These are phyloP conservation scores for Cytidiella melzeri DNA, from an alignment of 768 basidiomycete species.

Conservation along the genomic window DNA sequence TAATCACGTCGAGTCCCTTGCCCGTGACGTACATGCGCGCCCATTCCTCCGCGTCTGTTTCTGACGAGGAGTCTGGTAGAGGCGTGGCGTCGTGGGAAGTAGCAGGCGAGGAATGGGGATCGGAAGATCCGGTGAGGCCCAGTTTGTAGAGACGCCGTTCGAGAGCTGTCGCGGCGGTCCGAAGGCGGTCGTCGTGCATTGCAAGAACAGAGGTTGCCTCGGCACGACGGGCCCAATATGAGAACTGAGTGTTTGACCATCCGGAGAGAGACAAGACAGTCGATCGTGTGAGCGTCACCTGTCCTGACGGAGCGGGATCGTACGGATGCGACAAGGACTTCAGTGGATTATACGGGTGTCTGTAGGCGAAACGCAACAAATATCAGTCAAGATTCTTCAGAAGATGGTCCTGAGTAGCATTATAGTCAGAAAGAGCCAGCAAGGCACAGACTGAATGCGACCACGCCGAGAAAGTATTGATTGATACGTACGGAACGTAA, in stretches of 20 bases:
- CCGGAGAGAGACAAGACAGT: constrained; percentile 42
- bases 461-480: background rate
- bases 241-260: constrained; percentile 50
- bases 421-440: background rate
- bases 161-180: constrained; percentile 34
- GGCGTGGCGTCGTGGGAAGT: constrained; percentile 7
- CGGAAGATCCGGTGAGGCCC: constrained; percentile 19
- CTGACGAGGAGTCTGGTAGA: constrained; percentile 4
- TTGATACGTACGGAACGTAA: constrained; percentile 40
- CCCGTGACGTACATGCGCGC: constrained; percentile 32
- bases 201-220: constrained; percentile 45
- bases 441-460: background rate
- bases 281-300: constrained; percentile 41
- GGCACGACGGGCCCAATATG: constrained; percentile 47
- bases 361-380: constrained; percentile 16
- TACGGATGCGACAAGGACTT: constrained; percentile 40
- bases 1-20: constrained; percentile 43
- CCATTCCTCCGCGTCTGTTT: constrained; percentile 14
- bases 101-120: constrained; percentile 13
- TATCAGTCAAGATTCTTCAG: background rate
- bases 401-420: background rate
- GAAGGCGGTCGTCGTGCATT: constrained; percentile 34
- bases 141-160: constrained; percentile 34
- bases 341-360: constrained; percentile 48
- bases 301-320: constrained; percentile 32